Evolutionary conservation across 2,329 filamentous ascomycete species (phyloP), one percentile per base, ranked within the genome.

Genomic region (Xylariaceae sp.): DNA sequence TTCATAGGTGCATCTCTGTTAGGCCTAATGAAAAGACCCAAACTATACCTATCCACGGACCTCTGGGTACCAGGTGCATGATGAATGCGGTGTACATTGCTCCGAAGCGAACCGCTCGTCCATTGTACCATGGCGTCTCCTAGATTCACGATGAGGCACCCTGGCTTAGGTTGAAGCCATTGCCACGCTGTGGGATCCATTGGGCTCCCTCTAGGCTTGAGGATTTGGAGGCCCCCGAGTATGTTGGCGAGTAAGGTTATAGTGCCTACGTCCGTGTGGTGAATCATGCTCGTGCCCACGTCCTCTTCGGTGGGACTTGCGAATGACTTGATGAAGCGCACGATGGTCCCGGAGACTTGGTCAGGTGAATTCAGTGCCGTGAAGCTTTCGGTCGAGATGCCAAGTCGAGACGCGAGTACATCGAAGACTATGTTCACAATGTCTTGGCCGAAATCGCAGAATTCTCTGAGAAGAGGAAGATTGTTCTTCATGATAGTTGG

Each of bases 241-340:
- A 68, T 56, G 43, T 71, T 69, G 41, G 68, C 67, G 1, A 72
- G 62, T 0, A 72, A 55, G 1, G 71, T 72, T 12, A 71, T 60
- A 5, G 60, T 66, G 5, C 69, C 71, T 38, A 71, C 68, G 49
- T 72, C 69, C 1, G 67, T 70, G 43, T 73, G 68, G 16, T 65
- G 60, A 13, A 63, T 55, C 52, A 67, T 65, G 46, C 56, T 63
- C 19, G 58, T 62, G 43, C 60, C 52, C 1, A 59, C 44, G 31
- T 62, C 58, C 33, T 59, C 52, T 11, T 31, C 31, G 9, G 31
- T 11, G 9, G 49, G 46, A 39, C 54, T 48, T 3, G 58, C 58
- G 28, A 56, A 57, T 1, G 52, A 44, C 42, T 61, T 60, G 51
- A 60, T 54, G 28, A 62, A 18, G 2, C 55, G 33, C 18, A 60